Conservation (phyloP, 495 filamentous ascomycete species). For the Daldinia childiae region DNA sequence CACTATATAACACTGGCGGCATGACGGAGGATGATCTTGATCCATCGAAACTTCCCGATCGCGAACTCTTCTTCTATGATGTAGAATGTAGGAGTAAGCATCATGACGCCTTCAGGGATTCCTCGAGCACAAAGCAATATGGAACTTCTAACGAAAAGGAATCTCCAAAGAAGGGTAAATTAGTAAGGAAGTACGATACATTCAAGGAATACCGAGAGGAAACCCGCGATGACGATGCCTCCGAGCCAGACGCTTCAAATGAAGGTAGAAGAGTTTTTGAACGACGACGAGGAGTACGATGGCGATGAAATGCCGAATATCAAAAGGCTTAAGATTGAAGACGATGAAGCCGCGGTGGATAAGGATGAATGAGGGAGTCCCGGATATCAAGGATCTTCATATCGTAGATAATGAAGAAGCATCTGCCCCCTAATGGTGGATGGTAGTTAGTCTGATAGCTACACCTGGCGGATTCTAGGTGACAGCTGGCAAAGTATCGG, state of each 20-base stretch:
- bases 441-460: not conserved
- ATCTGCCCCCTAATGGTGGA: not conserved
- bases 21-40: too few relatives aligned
- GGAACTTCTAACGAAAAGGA: too few relatives aligned
- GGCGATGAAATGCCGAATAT: slow-evolving; percentile 10
- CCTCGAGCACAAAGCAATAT: too few relatives aligned
- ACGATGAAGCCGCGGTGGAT: not conserved
- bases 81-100: too few relatives aligned
- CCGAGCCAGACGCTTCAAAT: not conserved
- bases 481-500: slow-evolving; percentile 38
- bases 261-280: too few relatives aligned
- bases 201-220: slow-evolving; percentile 14
- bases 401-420: not conserved
- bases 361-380: not conserved
- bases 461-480: not conserved
- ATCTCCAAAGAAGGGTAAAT: not conserved
- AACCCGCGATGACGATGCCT: not conserved
- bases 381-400: not conserved
- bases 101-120: too few relatives aligned
- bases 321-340: slow-evolving; percentile 14
- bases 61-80: too few relatives aligned
- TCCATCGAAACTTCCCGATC: too few relatives aligned
- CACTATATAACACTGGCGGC: too few relatives aligned
- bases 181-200: slow-evolving; percentile 7
- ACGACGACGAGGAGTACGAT: not conserved